Percentiles rank a stretch among this genome's conserved stretches.
These are phyloP conservation scores for Coniochaeta sp. DNA, from an alignment of 2,329 filamentous ascomycete genomes.

Conservation along the genomic window DNA sequence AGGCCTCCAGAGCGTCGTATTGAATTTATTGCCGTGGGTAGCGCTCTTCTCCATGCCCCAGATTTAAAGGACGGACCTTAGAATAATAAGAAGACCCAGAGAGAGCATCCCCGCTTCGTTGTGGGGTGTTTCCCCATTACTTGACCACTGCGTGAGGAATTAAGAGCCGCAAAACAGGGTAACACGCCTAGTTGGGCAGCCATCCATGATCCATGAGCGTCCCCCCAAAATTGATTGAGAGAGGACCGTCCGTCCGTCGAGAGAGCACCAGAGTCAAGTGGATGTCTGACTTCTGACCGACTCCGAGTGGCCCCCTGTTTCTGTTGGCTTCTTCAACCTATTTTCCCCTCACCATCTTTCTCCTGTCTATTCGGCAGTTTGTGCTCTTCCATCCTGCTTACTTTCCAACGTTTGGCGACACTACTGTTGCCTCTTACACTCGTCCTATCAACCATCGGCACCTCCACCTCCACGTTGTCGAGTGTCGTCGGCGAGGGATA, in stretches of 20 bases:
- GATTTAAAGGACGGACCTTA: background rate
- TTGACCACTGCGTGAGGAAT: background rate
- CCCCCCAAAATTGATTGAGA: background rate
- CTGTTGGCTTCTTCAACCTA: background rate
- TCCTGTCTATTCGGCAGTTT: background rate
- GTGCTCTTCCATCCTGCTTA: background rate
- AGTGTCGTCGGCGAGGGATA: background rate
- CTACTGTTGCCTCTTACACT: background rate
- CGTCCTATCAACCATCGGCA: background rate
- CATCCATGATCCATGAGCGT: background rate
- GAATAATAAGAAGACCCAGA: background rate
- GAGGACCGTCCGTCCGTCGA: background rate
- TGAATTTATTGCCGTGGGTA: background rate
- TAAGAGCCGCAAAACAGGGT: constrained; percentile 1
- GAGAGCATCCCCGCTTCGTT: background rate
- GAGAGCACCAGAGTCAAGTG: background rate
- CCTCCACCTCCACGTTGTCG: background rate
- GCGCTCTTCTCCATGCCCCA: background rate
- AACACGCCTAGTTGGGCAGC: background rate
- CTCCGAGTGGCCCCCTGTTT: background rate
- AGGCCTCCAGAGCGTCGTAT: background rate
- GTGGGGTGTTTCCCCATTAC: background rate
- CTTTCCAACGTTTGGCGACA: background rate
- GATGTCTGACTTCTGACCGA: background rate
- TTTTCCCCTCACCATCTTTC: background rate